Evolutionary conservation across 2,329 filamentous ascomycete species (phyloP), one percentile per base, ranked within the genome.

Genomic region (Didymosphaeria variabile): DNA sequence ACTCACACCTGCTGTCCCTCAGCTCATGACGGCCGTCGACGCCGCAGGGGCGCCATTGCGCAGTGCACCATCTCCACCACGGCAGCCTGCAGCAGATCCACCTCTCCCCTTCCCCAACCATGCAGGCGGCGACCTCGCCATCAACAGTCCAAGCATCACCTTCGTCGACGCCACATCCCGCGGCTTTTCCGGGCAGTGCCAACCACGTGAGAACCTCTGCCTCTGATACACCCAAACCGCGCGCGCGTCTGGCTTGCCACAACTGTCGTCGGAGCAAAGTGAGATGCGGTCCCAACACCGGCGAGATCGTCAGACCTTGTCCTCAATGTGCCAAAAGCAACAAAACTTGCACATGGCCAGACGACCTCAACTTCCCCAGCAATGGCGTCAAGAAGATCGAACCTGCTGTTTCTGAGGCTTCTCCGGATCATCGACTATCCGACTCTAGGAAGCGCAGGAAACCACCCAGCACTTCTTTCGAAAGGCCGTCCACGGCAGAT

Each of bases 241-340:
- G 86, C 86, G 92, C 68, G 93, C 91, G 50, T 92, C 90, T 72
- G 92, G 91, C 92, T 51, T 95, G 92, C 78, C 83, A 87, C 63
- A 85, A 88, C 65, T 94, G 92, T 75, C 86, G 92, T 60, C 87
- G 88, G 70, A 93, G 91, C 75, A 96, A 95, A 80, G 92, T 94
- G 75, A 94, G 94, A 79, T 96, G 92, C 80, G 88, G 92, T 77
- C 21, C 21, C 21, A 21, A 2, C 34, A 23, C 36, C 79, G 86
- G 87, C 67, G 91, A 91, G 62, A 86, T 89, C 59, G 86, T 86
- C 63, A 89, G 88, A 17, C 87, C 87, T 17, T 96, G 92, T 80
- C 88, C 91, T 64, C 88, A 88, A 13, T 96, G 92, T 75, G 86
- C 90, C 73, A 88, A 88, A 61, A 87, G 87, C 54, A 88, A 89